These are phyloP conservation scores for Lachnellula hyalina DNA, from an alignment of 2,329 filamentous ascomycete genomes.

Conservation along the genomic window DNA sequence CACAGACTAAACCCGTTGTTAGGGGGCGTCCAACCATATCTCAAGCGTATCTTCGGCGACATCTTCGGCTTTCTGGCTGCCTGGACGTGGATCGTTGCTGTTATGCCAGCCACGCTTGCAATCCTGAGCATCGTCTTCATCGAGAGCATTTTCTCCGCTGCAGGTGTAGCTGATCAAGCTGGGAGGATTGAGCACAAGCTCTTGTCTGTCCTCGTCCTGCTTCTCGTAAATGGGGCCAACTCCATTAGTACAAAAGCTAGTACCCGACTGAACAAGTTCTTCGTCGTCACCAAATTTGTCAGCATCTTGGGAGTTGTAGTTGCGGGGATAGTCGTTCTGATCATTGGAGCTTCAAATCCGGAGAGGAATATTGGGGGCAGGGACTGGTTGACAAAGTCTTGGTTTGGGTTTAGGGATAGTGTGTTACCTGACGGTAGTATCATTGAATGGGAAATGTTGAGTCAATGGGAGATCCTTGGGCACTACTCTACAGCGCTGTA, in stretches of 20 bases:
- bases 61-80: constrained; percentile 57
- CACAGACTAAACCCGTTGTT: neutral
- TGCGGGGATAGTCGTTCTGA: constrained; percentile 43
- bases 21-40: constrained; percentile 59
- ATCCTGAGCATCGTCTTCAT: constrained; percentile 61
- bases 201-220: constrained; percentile 44
- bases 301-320: constrained; percentile 44
- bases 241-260: constrained; percentile 51
- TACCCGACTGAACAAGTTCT: constrained; percentile 50
- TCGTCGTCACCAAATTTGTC: constrained; percentile 49
- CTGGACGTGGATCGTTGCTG: constrained; percentile 60
- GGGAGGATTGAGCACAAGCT: constrained; percentile 43
- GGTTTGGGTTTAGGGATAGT: constrained; percentile 50
- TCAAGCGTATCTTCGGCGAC: constrained; percentile 56
- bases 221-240: constrained; percentile 45
- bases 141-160: constrained; percentile 51
- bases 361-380: constrained; percentile 37
- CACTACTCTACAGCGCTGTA: constrained; percentile 57
- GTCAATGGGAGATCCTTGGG: constrained; percentile 53
- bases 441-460: constrained; percentile 44
- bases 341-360: constrained; percentile 36
- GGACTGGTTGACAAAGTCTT: constrained; percentile 48
- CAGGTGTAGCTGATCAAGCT: constrained; percentile 41
- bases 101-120: constrained; percentile 60
- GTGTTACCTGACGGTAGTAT: constrained; percentile 44